Evolutionary conservation across 805 yeast species (phyloP), one percentile per base, ranked within the genome.

Genomic region (Saccharomycopsis olivae): DNA sequence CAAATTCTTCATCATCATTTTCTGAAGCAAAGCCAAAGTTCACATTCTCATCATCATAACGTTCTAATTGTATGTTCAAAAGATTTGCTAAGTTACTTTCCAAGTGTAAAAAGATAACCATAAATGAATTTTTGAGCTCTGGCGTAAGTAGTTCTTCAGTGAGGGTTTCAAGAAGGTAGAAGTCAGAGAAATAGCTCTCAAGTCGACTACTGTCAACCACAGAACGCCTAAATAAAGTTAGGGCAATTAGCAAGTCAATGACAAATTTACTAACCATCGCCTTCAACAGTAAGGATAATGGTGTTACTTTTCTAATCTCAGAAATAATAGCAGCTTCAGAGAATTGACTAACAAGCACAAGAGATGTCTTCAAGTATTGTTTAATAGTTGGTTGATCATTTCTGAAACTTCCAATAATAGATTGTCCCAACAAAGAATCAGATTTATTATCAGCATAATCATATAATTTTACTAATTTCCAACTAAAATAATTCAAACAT

Each of bases 31-130:
- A 33, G 8, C 54, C 62, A 29, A 53, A 58, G 39, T 65, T 61
- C 14, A 68, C 73, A 46, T 60, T 76, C 51, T 77, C 83, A 16
- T 64, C 61, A 25, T 65, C 76, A 17, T 59, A 61, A 49, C 80
- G 62, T 32, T 73, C 78, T 38, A 76, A 52, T 10, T 65, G 60
- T 2, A 62, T 51, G 0, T 55, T 51, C n/a, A 58, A 34, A 1
- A 55, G 28, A 33, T 53, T 57, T 0, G 75, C 74, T 10, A 64
- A 48, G 17, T 60, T 58, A 5, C 68, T 60, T 48, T 78, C 86
- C 43, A 68, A 64, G 17, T 62, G 52, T 44, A 75, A 58, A 46
- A 68, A 78, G 3, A 67, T 51, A n/a, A 60, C 53, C 41, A 66
- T 39, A 11, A 75, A 47, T 2, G 58, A 49, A 1, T 49, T 47